A percentile compares a stretch with the other conserved stretches of the same genome.
phyloP scores from a whole-genome alignment of 257 asterid genomes.

The Ballota nigra region DNA sequence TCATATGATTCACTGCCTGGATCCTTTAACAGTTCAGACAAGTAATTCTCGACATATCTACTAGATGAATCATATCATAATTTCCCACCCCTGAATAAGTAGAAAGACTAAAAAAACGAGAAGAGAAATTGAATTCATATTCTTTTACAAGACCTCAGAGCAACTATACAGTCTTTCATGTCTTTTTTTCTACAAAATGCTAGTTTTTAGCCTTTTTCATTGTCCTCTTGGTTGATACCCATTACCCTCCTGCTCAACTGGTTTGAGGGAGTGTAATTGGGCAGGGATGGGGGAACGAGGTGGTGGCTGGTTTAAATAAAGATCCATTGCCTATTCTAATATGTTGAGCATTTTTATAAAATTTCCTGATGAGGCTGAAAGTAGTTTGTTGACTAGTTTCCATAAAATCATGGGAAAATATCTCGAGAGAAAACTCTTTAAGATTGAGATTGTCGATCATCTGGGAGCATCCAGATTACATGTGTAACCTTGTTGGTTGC shows the following conservation, averaged over 20 bases:
- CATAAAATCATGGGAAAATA: not conserved
- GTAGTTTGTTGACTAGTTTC: not conserved
- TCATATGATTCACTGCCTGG: constrained; percentile 64
- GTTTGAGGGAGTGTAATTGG: not conserved
- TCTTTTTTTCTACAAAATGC: not conserved
- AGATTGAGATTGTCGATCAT: too few relatives aligned
- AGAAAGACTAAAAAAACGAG: too few relatives aligned
- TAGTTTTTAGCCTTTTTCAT: not conserved
- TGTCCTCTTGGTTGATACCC: not conserved
- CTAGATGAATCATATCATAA: not conserved
- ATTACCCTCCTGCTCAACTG: not conserved
- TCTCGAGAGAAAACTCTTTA: too few relatives aligned
- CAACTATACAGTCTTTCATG: not conserved
- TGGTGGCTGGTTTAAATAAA: not conserved
- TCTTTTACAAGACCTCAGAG: not conserved
- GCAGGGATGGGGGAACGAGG: not conserved
- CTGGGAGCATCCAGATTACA: not conserved
- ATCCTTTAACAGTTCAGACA: constrained; percentile 53
- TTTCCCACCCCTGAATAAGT: too few relatives aligned
- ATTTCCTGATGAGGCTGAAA: not conserved
- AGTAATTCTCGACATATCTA: constrained; percentile 38
- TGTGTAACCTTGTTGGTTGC: not conserved
- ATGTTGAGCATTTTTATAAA: not conserved
- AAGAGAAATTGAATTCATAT: too few relatives aligned
- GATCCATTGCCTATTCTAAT: not conserved